Evolutionary conservation across 169 alveolate genomes (phyloP).

Genomic region (Babesia sp.): DNA sequence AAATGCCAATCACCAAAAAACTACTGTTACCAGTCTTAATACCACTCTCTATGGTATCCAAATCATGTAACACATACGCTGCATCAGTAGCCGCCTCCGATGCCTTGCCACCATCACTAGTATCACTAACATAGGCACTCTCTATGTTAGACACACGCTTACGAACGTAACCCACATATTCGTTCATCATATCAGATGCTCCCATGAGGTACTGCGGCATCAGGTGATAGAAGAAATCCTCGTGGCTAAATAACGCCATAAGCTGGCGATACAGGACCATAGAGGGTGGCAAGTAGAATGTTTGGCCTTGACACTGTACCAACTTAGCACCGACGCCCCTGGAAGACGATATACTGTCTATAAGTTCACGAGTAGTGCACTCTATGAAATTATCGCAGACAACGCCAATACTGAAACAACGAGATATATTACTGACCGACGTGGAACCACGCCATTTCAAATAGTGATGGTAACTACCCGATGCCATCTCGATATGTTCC

Average conservation of each 20-base stretch:
- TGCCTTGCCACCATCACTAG: conserved; percentile 20
- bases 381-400: conserved; percentile 51
- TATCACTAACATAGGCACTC: not conserved
- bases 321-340: conserved; percentile 20
- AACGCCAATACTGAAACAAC: conserved; percentile 49
- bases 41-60: conserved; percentile 4
- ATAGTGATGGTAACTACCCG: conserved; percentile 28
- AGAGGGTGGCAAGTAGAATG: conserved; percentile 46
- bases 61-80: conserved; percentile 53
- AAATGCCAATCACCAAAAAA: not conserved
- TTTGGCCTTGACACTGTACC: not conserved
- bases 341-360: not conserved
- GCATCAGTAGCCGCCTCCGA: conserved; percentile 42
- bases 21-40: conserved; percentile 2
- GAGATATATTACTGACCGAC: conserved; percentile 14
- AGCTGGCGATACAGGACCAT: conserved; percentile 31
- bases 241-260: conserved; percentile 17
- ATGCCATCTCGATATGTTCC: conserved; percentile 22
- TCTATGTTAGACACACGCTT: conserved; percentile 26
- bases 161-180: conserved; percentile 30
- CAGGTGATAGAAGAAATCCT: conserved; percentile 43
- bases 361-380: not conserved
- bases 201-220: conserved; percentile 60
- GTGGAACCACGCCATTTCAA: conserved; percentile 59
- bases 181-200: conserved; percentile 30